Conservation (phyloP, 805 yeast genomes). For the Saturnispora galanensis region DNA sequence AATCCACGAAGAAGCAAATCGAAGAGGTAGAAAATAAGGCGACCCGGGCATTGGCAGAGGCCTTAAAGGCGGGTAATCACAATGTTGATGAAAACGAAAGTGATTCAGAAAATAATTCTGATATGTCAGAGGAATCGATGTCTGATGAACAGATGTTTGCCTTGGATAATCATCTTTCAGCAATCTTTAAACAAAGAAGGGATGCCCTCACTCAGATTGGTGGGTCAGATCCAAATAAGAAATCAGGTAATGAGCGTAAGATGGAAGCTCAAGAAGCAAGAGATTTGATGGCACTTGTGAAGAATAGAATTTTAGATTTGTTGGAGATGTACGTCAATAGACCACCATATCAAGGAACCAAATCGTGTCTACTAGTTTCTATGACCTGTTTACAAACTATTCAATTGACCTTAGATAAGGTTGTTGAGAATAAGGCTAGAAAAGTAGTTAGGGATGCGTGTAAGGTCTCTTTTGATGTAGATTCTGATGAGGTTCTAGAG, state of each 20-base stretch:
- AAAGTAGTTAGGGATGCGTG: constrained; percentile 5
- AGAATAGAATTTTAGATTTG: constrained; percentile 68
- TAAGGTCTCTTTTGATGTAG: not conserved
- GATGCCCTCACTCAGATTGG: constrained; percentile 43
- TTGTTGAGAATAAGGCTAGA: constrained; percentile 7
- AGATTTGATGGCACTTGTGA: constrained; percentile 69
- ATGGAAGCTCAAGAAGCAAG: constrained; percentile 69
- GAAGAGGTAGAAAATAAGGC: constrained; percentile 36
- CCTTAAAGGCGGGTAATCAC: constrained; percentile 40
- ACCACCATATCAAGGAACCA: constrained; percentile 2
- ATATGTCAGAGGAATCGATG: constrained; percentile 67
- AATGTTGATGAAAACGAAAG: constrained; percentile 25
- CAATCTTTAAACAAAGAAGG: constrained; percentile 76
- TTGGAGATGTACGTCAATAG: constrained; percentile 49
- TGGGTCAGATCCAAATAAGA: constrained; percentile 26
- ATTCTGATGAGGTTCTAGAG: constrained; percentile 1
- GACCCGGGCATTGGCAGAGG: constrained; percentile 57
- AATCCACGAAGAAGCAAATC: constrained; percentile 24
- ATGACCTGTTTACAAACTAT: constrained; percentile 6
- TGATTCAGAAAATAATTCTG: constrained; percentile 39
- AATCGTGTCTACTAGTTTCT: constrained; percentile 4
- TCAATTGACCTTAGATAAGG: constrained; percentile 2
- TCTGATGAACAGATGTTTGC: constrained; percentile 97
- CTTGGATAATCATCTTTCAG: constrained; percentile 72
- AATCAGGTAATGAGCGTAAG: constrained; percentile 53